Conservation (phyloP, 768 basidiomycete species). For the Psilocybe azurescens region DNA sequence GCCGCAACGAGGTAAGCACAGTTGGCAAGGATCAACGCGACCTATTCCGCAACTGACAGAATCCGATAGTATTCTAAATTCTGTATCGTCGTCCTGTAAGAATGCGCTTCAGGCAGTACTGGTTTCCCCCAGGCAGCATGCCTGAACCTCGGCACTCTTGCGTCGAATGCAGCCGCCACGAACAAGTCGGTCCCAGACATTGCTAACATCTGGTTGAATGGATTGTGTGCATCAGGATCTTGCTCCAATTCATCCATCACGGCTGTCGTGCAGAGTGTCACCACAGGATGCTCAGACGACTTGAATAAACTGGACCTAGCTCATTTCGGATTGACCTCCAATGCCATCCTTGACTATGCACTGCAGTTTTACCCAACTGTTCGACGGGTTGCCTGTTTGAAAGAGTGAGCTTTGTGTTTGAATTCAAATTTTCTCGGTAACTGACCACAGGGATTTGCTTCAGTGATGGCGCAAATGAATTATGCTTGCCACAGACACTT, state of each 20-base stretch:
- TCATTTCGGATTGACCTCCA: conserved; percentile 20
- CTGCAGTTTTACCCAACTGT: conserved; percentile 51
- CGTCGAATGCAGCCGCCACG: conserved; percentile 24
- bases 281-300: conserved; percentile 46
- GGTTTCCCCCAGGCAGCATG: conserved; percentile 36
- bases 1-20: conserved; percentile 10
- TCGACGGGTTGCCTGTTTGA: conserved; percentile 55
- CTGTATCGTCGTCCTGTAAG: conserved; percentile 15
- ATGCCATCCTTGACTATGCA: conserved; percentile 29
- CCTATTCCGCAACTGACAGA: not conserved
- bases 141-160: conserved; percentile 40
- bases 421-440: too few species aligned
- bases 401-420: conserved; percentile 45
- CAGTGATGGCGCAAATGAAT: conserved; percentile 31
- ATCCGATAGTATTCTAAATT: conserved; percentile 7
- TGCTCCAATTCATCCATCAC: conserved; percentile 67
- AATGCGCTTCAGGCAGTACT: conserved; percentile 14
- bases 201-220: conserved; percentile 62
- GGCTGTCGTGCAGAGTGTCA: conserved; percentile 54
- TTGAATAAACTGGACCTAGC: conserved; percentile 31
- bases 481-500: conserved; percentile 60
- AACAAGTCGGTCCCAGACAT: conserved; percentile 48
- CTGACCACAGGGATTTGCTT: not conserved
- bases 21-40: not conserved
- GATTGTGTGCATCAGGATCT: conserved; percentile 50